Percentiles rank a stretch among this genome's conserved stretches.
These are phyloP conservation scores for Stellera chamaejasme DNA, from an alignment of 345 rosid species.

Conservation along the genomic window DNA sequence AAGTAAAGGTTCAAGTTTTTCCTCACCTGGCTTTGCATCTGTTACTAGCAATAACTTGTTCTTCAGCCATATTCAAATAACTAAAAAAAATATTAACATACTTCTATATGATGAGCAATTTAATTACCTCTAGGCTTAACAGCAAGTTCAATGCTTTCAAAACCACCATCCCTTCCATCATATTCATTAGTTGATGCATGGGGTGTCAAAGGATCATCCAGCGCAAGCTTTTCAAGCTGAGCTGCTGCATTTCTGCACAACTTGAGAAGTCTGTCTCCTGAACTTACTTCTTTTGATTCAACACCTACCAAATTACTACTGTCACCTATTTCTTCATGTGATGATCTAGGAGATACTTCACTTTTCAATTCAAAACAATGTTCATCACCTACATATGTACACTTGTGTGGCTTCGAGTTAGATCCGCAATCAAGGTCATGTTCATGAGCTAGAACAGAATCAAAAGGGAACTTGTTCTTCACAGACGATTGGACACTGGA, in stretches of 20 bases:
- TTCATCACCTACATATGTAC: conserved; percentile 12
- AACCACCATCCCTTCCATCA: conserved; percentile 16
- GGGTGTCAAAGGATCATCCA: conserved; percentile 25
- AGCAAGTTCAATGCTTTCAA: conserved; percentile 14
- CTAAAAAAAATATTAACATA: background rate
- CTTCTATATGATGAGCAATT: conserved; percentile 2
- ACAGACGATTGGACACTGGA: conserved; percentile 33
- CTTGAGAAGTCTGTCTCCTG: conserved; percentile 23
- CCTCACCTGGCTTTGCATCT: conserved; percentile 31
- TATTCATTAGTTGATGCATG: conserved; percentile 12
- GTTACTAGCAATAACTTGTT: background rate
- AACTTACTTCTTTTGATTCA: conserved; percentile 20
- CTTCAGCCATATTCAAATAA: background rate
- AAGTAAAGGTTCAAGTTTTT: conserved; percentile 15
- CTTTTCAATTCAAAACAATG: conserved; percentile 19
- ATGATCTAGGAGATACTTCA: conserved; percentile 21
- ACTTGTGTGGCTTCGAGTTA: conserved; percentile 9
- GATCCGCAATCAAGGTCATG: conserved; percentile 12
- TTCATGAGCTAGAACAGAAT: conserved; percentile 24
- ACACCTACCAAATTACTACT: conserved; percentile 10
- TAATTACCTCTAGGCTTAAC: conserved; percentile 18
- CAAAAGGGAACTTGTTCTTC: conserved; percentile 35
- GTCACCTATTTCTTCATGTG: conserved; percentile 10
- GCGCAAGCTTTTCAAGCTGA: conserved; percentile 16
- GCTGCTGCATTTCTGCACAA: conserved; percentile 22